Evolutionary conservation across 1,284 basidiomycete species (phyloP), one percentile per base, ranked within the genome.

Genomic region (Cryptococcus jaspeensis): DNA sequence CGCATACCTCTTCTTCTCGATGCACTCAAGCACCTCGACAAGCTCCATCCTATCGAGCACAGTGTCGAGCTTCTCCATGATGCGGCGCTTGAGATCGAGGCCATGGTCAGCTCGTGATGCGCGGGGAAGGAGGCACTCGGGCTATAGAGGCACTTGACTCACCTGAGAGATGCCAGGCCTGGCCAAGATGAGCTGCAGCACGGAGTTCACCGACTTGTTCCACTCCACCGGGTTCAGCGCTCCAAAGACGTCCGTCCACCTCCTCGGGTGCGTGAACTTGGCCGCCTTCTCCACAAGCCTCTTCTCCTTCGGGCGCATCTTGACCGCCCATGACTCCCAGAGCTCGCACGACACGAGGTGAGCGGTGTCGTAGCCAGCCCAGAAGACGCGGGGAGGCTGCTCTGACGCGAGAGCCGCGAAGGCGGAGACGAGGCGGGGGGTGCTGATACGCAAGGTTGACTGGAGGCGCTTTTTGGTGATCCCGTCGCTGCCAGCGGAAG

Each of bases 21-120:
- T 76, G 58, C 82, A 81, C 37, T 79, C 76, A 50, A 90, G 69
- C 22, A 89, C 62, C 20, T 90, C 89, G 52, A 81, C 78, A 37
- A 88, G 75, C 72, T 92, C 90, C 63, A 87, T 84, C 55, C 87
- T 81, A 70, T 92, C 89, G 60, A 90, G 87, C 28, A 86, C 82
- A 12, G 80, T 75, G 54, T 82, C 79, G 51, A 92, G 77, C 56
- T 85, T 81, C 82, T 84, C 28, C 28, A 32, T 32, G 8, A 35
- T n/a, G 46, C 18, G 51, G 1, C 18, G 15, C 18, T n/a, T 3
- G 12, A 15, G 7, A 41, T 20, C 16, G 23, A 12, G 7, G 13
- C 20, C 18, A 48, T 36, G 37, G 52, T 48, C 50, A 52, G 8
- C 7, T 5, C n/a, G 37, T 22, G 23, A 18, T 62, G 58, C 1